A percentile compares a stretch with the other conserved stretches of the same genome.
phyloP scores from a whole-genome alignment of 208 protist genomes.

The Tritrichomonas foetus region DNA sequence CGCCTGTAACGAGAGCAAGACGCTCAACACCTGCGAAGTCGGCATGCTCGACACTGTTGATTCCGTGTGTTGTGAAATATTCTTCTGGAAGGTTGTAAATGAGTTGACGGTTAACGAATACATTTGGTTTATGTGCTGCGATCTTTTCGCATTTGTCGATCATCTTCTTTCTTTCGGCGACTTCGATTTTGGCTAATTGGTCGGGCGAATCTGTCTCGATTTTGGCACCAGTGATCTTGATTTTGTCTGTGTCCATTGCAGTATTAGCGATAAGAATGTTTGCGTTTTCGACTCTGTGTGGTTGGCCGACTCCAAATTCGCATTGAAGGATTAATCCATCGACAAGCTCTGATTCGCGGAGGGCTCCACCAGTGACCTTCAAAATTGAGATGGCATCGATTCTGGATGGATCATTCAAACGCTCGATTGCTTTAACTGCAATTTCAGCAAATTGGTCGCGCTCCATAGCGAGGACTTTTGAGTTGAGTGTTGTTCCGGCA shows the following conservation, averaged over 20 bases:
- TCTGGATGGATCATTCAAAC: slow-evolving; percentile 74
- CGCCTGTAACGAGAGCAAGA: slow-evolving; percentile 76
- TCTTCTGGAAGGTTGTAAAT: slow-evolving; percentile 99
- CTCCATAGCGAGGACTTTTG: slow-evolving; percentile 90
- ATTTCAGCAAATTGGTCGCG: slow-evolving; percentile 95
- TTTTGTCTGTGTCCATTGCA: slow-evolving; percentile 98
- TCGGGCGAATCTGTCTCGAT: slow-evolving; percentile 78
- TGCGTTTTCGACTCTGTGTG: slow-evolving; percentile 85
- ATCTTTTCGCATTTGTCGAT: slow-evolving; percentile 81
- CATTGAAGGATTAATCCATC: slow-evolving; percentile 95
- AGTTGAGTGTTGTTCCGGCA: slow-evolving; percentile 96
- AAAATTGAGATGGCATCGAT: slow-evolving; percentile 98
- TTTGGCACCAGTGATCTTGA: slow-evolving; percentile 66
- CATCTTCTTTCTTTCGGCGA: slow-evolving; percentile 91
- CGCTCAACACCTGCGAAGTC: slow-evolving; percentile 91
- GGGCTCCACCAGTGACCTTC: slow-evolving; percentile 89
- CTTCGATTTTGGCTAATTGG: slow-evolving; percentile 87
- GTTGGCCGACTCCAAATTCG: slow-evolving; percentile 95
- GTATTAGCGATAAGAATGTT: slow-evolving; percentile 99
- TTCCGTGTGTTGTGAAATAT: slow-evolving; percentile 76
- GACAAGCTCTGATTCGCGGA: slow-evolving; percentile 96
- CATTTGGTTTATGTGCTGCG: slow-evolving; percentile 49
- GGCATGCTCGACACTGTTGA: slow-evolving; percentile 97
- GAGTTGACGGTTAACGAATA: slow-evolving; percentile 98
- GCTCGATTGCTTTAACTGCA: slow-evolving; percentile 93